Percentiles rank a stretch among this genome's conserved stretches.
Evolutionary conservation across 139 green algal species (phyloP).

Genomic region (Picochlorum sp.): DNA sequence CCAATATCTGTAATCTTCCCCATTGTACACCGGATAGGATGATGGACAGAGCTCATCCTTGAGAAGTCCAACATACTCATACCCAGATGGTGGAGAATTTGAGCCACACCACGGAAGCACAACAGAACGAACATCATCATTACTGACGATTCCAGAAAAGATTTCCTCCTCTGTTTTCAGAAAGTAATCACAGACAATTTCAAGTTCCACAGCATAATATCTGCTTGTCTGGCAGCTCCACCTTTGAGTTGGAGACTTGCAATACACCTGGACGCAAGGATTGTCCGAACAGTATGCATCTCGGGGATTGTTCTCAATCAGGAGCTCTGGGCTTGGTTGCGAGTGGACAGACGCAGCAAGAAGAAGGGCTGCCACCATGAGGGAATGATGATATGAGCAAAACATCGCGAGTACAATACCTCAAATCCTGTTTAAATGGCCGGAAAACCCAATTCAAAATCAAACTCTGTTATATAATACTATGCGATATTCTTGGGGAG

Average conservation of each 20-base stretch:
- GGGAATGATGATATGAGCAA: background rate
- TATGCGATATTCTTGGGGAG: too few relatives aligned
- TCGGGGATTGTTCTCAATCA: background rate
- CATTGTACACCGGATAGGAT: background rate
- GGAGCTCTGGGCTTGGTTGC: background rate
- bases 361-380: background rate
- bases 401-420: background rate
- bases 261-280: background rate
- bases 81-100: background rate
- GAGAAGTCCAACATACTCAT: background rate
- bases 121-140: conserved; percentile 1
- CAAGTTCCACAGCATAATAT: background rate
- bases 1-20: too few relatives aligned
- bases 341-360: background rate
- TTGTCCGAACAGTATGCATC: background rate
- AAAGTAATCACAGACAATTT: conserved; percentile 1
- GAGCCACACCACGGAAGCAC: background rate
- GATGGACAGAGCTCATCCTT: background rate
- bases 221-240: background rate
- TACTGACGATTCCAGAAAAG: background rate
- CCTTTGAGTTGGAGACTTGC: background rate
- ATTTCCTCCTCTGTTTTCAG: background rate
- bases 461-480: too few relatives aligned
- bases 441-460: too few relatives aligned
- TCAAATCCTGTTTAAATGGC: too few relatives aligned